phyloP scores from a whole-genome alignment of 352 stramenopile species.

The Phytophthora ramorum region DNA sequence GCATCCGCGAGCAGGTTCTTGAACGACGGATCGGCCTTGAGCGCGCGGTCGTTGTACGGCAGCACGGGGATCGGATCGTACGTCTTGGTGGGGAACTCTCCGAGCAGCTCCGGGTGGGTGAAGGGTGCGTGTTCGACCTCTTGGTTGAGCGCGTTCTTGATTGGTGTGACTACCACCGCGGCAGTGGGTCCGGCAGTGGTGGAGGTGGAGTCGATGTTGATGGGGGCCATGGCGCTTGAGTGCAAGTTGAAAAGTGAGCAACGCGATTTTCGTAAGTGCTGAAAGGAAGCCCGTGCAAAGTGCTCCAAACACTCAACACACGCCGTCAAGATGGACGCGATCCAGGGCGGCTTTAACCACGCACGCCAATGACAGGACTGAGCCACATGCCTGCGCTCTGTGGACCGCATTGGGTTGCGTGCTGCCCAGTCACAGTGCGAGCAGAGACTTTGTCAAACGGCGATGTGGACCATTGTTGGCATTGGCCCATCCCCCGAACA shows the following conservation, averaged over 20 bases:
- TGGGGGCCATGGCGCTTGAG: conserved; percentile 32
- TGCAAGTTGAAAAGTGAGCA: conserved; percentile 30
- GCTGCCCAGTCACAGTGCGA: conserved; percentile 12
- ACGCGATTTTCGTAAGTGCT: background rate
- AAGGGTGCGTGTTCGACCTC: conserved; percentile 21
- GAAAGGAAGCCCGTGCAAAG: background rate
- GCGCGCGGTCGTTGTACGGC: conserved; percentile 18
- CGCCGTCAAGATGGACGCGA: background rate
- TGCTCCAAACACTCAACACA: conserved; percentile 4
- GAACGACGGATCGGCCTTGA: conserved; percentile 32
- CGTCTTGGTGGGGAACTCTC: conserved; percentile 24
- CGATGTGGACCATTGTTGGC: conserved; percentile 31
- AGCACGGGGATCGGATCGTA: conserved; percentile 31
- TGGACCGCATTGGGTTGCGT: background rate
- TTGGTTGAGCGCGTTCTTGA: conserved; percentile 37
- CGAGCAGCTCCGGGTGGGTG: conserved; percentile 19
- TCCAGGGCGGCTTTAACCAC: conserved; percentile 13
- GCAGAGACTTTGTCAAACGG: conserved; percentile 16
- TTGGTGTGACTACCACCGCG: background rate
- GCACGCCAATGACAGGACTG: background rate
- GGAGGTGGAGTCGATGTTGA: conserved; percentile 11
- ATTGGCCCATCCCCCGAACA: background rate
- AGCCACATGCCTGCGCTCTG: background rate
- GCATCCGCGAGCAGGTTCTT: conserved; percentile 25
- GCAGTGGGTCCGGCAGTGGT: background rate